These are phyloP conservation scores for Neonothopanus nambi DNA, from an alignment of 1,284 basidiomycete genomes.

Conservation along the genomic window DNA sequence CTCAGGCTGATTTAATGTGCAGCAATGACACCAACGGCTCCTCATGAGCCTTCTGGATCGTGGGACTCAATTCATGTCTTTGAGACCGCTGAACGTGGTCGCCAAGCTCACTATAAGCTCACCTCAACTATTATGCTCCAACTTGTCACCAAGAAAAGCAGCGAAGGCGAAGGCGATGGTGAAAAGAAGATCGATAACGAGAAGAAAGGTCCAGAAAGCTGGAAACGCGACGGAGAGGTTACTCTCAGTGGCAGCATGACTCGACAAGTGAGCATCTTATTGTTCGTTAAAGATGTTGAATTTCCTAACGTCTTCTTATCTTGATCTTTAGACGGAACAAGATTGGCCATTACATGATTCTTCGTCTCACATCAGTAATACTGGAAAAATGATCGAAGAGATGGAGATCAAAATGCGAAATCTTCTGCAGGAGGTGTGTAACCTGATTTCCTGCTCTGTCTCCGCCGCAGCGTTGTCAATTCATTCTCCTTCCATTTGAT, in stretches of 20 bases:
- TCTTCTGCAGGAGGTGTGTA: conserved; percentile 78
- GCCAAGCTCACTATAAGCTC: conserved; percentile 94
- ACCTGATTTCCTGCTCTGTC: conserved; percentile 10
- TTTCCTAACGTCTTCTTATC: background rate
- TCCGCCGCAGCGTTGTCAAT: background rate
- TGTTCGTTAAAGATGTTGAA: background rate
- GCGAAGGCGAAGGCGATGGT: conserved; percentile 44
- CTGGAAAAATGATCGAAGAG: conserved; percentile 94
- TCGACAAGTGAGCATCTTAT: conserved; percentile 68
- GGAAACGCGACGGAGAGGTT: conserved; percentile 74
- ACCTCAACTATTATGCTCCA: conserved; percentile 99
- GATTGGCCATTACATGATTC: conserved; percentile 80
- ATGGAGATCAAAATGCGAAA: conserved; percentile 99
- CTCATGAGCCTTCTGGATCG: conserved; percentile 71
- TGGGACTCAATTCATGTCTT: conserved; percentile 99
- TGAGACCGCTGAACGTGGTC: conserved; percentile 86
- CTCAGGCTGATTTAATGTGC: conserved; percentile 3
- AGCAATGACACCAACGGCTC: conserved; percentile 60
- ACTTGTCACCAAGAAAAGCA: conserved; percentile 63
- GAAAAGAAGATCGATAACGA: conserved; percentile 31
- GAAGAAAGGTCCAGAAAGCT: conserved; percentile 38
- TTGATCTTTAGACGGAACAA: conserved; percentile 67
- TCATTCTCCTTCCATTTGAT: background rate
- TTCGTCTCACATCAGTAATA: conserved; percentile 88
- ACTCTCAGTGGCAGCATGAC: conserved; percentile 96